Evolutionary conservation across 768 basidiomycete genomes (phyloP).

Genomic region (Leccinum incarnatum): DNA sequence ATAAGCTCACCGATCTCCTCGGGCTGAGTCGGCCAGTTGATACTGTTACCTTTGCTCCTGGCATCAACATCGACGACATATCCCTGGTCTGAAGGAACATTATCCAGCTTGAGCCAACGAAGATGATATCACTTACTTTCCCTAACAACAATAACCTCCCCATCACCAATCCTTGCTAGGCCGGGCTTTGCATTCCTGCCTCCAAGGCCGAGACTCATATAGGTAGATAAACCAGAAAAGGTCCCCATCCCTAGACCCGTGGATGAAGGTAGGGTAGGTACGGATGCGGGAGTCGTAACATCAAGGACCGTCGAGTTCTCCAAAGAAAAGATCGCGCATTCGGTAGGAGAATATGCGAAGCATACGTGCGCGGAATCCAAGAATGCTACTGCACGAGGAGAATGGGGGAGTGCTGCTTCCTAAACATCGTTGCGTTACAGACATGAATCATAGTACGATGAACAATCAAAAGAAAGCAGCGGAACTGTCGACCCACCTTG

Average conservation of each 20-base stretch:
- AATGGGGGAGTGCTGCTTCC: constrained; percentile 86
- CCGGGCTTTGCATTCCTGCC: constrained; percentile 64
- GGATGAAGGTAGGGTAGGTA: constrained; percentile 28
- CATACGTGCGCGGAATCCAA: constrained; percentile 57
- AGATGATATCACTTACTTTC: constrained; percentile 58
- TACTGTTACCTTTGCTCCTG: constrained; percentile 45
- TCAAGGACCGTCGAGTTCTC: constrained; percentile 56
- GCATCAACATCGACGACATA: constrained; percentile 62
- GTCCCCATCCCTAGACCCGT: constrained; percentile 56
- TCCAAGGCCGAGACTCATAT: constrained; percentile 81
- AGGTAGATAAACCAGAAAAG: constrained; percentile 70
- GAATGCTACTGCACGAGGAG: constrained; percentile 83
- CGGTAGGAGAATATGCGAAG: constrained; percentile 75
- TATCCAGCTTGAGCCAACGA: constrained; percentile 1
- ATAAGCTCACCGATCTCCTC: constrained; percentile 66
- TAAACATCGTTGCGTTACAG: constrained; percentile 26
- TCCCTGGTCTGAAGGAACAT: constrained; percentile 53
- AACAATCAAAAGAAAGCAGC: not conserved
- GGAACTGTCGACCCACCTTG: constrained; percentile 47
- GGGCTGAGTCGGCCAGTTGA: constrained; percentile 78
- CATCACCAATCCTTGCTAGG: constrained; percentile 51
- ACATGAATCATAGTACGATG: not conserved
- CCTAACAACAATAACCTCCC: constrained; percentile 69
- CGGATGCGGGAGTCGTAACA: constrained; percentile 46
- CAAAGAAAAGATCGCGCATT: constrained; percentile 65